Base-by-base conservation (phyloP, 495 filamentous ascomycete species). In the Copromyces sp. region DNA sequence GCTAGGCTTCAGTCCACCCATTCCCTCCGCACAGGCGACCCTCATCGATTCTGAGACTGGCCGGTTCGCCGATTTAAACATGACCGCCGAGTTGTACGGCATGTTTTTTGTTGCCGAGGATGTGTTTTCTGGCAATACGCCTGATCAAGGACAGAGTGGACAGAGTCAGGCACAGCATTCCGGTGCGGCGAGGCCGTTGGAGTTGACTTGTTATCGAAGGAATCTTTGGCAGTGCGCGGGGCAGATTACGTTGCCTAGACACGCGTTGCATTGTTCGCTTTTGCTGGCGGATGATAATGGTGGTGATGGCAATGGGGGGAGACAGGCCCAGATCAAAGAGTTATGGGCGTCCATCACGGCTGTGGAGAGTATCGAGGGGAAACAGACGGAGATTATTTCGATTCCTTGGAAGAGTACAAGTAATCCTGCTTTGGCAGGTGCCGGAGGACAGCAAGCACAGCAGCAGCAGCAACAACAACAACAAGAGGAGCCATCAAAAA, bases 31-130 rank as follows among this genome's bases (percentile, higher is more conserved):
- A 38, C 89, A 89, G 74, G 93, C 90, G 61, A 88, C 88, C 2
- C 88, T 83, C 86, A 88, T 74, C 16, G 76, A 77, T 69, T 61
- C 53, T 35, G 77, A 77, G 24, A 42, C 72, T 0, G 78, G 72
- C 24, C 75, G 78, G 47, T 73, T 78, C 32, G 75, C 84, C 80
- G 88, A 77, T 83, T 86, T 93, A 32, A 86, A 87, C 40, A 89
- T 97, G 78, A 88, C 90, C 9, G 93, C 93, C 59, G 94, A 96
- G 80, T 82, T 97, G 39, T 93, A 95, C 78, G 94, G 94, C 83
- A 97, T 96, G 93, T 97, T 97, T 83, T 97, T 95, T 77, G 87
- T 97, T 7, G 94, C 94, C 69, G 94, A 97, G 76, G 86, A 87
- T 70, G 87, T 88, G 8, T 88, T 86, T 76, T 83, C 82, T 42